Evolutionary conservation across 139 green algal genomes (phyloP), one percentile per base, ranked within the genome.

Genomic region (Chlamydomonas schloesseri): DNA sequence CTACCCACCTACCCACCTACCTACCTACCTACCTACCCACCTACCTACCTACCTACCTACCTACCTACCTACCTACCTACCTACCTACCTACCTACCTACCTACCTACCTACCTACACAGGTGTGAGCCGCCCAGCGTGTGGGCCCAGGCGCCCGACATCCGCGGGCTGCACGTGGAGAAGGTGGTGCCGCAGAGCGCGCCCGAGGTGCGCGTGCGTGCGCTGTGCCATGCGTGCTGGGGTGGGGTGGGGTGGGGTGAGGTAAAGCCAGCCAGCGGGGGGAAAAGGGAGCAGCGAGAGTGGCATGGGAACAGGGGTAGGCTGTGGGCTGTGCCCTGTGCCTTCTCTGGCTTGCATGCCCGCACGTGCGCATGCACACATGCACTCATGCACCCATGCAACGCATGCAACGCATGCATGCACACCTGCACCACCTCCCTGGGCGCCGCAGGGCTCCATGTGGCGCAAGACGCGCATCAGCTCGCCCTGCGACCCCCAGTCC

Each of bases 371-470:
- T 11, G 50, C 11, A 11, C 50, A 21, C 50, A 14, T 14, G 50
- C 50, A 14, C 14, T 57, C 11, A 11, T 57, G 50, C 11, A 14
- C 20, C 17, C 57, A 4, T 65, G 17, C 11, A 4, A 29, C 57
- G 17, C 9, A 26, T 28, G 17, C 57, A 15, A 8, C 11, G 4
- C 57, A 29, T 28, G n/a, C n/a, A n/a, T n/a, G n/a, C n/a, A n/a
- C n/a, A n/a, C 57, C 57, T 65, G 4, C 57, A 65, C 26, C 5
- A 34, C 36, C 21, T 34, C 62, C 62, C 28, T 70, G 5, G 5
- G 26, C 28, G 62, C 15, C 42, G 20, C 42, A 84, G 79, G 82
- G 86, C 70, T 92, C 89, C 55, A 9, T n/a, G n/a, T 92, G 89
- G 89, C 81, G 89, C 65, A 57, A 65, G 28, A 88, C 68, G n/a